These are phyloP conservation scores for Populus hybrid DNA, from an alignment of 441 rosid species.

Conservation along the genomic window DNA sequence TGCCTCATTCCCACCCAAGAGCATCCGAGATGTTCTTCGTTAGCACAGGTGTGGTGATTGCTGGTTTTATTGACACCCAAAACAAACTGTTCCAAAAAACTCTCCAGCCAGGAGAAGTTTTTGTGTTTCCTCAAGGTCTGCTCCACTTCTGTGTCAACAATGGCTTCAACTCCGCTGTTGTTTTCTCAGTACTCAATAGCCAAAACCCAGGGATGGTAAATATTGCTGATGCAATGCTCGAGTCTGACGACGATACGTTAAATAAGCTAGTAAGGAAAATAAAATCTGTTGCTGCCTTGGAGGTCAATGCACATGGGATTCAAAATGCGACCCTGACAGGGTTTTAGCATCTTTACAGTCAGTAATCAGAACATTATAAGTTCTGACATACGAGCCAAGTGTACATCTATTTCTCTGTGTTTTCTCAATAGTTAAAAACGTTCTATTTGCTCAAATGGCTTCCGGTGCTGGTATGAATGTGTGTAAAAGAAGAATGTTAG, in stretches of 20 bases:
- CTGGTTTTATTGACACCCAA: conserved; percentile 66
- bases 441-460: neutral
- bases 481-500: too few relatives aligned
- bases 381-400: neutral
- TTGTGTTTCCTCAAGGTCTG: conserved; percentile 67
- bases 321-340: conserved; percentile 9
- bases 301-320: neutral
- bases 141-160: conserved; percentile 56
- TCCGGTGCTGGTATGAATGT: too few relatives aligned
- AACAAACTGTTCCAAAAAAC: conserved; percentile 41
- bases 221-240: conserved; percentile 35
- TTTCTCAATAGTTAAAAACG: neutral
- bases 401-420: neutral
- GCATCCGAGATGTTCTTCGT: conserved; percentile 66
- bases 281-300: conserved; percentile 16
- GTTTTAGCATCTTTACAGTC: neutral
- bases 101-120: conserved; percentile 57
- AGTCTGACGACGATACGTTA: conserved; percentile 22
- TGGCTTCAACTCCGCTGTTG: conserved; percentile 51
- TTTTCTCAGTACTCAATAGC: conserved; percentile 61
- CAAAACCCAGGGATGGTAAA: conserved; percentile 79
- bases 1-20: conserved; percentile 79
- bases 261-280: conserved; percentile 31
- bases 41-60: conserved; percentile 48
- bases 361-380: neutral